Evolutionary conservation across 495 filamentous ascomycete genomes (phyloP).

Genomic region (Neurospora sp.): DNA sequence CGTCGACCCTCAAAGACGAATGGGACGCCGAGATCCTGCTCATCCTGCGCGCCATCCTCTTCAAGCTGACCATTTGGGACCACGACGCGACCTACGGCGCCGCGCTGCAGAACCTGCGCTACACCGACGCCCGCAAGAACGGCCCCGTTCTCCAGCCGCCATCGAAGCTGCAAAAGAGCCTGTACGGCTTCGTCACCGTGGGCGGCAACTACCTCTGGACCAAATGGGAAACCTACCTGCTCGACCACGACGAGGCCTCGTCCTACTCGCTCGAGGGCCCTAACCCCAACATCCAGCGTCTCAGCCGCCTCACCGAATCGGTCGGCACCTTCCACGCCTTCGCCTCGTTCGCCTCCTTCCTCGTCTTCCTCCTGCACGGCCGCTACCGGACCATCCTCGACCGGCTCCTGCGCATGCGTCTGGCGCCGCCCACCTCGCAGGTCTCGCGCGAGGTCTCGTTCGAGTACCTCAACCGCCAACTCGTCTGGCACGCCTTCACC

Average conservation of each 20-base stretch:
- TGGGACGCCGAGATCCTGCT: constrained; percentile 81
- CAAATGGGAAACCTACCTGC: constrained; percentile 80
- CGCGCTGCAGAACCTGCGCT: constrained; percentile 79
- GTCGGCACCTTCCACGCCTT: constrained; percentile 64
- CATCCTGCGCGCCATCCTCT: constrained; percentile 66
- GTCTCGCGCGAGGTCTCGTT: constrained; percentile 86
- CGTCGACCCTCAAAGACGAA: constrained; percentile 46
- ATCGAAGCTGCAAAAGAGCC: constrained; percentile 65
- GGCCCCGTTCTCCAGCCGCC: constrained; percentile 49
- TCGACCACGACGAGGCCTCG: constrained; percentile 55
- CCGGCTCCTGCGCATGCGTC: constrained; percentile 72
- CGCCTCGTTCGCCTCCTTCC: constrained; percentile 73
- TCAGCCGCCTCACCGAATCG: constrained; percentile 58
- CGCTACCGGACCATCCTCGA: constrained; percentile 86
- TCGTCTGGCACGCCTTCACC: constrained; percentile 98
- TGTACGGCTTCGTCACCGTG: constrained; percentile 79
- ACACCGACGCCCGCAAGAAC: constrained; percentile 68
- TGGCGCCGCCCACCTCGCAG: constrained; percentile 71
- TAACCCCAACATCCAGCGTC: constrained; percentile 39
- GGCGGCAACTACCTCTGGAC: constrained; percentile 81
- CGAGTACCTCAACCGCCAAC: constrained; percentile 93
- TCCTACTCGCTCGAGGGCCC: constrained; percentile 41
- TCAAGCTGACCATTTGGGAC: constrained; percentile 95
- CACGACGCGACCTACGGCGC: constrained; percentile 92
- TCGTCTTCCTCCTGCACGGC: constrained; percentile 82